Percentiles rank a stretch among this genome's conserved stretches.
phyloP scores from a whole-genome alignment of 495 filamentous ascomycete species.

The Xylaria palmicola region DNA sequence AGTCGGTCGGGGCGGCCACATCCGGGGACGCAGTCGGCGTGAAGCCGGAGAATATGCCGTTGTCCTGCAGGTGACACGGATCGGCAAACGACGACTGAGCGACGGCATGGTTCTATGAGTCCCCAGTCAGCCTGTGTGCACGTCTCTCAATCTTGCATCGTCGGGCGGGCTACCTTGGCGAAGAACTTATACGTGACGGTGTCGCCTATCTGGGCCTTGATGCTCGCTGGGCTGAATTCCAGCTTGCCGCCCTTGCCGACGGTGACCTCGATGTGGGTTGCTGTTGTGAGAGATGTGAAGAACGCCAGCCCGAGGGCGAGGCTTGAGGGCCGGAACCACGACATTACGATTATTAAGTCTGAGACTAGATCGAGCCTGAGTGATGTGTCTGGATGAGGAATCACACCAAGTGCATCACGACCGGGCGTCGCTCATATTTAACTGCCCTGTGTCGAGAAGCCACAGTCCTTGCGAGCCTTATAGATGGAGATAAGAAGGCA shows the following conservation, averaged over 20 bases:
- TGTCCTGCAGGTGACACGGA: conserved; percentile 55
- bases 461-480: not conserved
- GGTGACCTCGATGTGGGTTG: conserved; percentile 32
- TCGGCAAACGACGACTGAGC: conserved; percentile 55
- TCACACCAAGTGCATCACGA: not conserved
- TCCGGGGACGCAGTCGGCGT: conserved; percentile 35
- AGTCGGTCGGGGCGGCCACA: conserved; percentile 41
- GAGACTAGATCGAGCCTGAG: not conserved
- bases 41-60: conserved; percentile 53
- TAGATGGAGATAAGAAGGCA: not conserved
- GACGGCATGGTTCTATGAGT: conserved; percentile 56
- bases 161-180: conserved; percentile 33
- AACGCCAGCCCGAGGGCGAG: conserved; percentile 28
- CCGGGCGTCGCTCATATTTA: conserved; percentile 6
- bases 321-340: conserved; percentile 23
- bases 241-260: conserved; percentile 40
- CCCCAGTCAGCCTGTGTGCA: not conserved
- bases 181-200: conserved; percentile 62
- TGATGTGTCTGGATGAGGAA: not conserved
- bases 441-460: not conserved
- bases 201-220: conserved; percentile 40
- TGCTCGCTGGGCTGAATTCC: conserved; percentile 33
- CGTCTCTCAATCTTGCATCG: not conserved
- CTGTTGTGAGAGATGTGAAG: conserved; percentile 28
- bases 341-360: conserved; percentile 23